A percentile compares a stretch with the other conserved stretches of the same genome.
phyloP scores from a whole-genome alignment of 2,329 filamentous ascomycete species.

The Aureobasidium sp. region DNA sequence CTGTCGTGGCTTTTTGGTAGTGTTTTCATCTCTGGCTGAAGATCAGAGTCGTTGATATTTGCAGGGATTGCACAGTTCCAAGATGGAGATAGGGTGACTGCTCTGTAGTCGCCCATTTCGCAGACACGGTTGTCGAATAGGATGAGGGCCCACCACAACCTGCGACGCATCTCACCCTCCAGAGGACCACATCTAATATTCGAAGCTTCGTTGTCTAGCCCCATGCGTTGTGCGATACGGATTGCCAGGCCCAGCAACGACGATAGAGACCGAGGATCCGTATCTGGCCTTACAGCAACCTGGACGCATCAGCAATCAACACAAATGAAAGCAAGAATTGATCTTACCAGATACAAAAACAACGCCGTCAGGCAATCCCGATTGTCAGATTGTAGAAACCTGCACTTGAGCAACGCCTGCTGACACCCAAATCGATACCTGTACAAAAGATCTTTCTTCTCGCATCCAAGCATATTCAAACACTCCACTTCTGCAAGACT shows the following conservation, averaged over 20 bases:
- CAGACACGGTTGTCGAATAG: constrained; percentile 60
- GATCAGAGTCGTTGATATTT: constrained; percentile 36
- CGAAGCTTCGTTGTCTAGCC: constrained; percentile 55
- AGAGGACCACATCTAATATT: constrained; percentile 38
- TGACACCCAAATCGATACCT: constrained; percentile 39
- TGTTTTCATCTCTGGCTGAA: constrained; percentile 31
- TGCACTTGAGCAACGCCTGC: constrained; percentile 37
- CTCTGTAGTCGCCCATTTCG: constrained; percentile 51
- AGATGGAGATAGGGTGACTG: constrained; percentile 29
- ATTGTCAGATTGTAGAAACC: constrained; percentile 34
- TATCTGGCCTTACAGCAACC: constrained; percentile 49
- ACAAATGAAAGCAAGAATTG: too few species aligned
- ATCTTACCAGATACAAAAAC: constrained; percentile 41
- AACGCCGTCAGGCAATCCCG: constrained; percentile 43
- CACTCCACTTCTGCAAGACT: constrained; percentile 51
- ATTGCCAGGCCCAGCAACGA: constrained; percentile 57
- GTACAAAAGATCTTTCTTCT: constrained; percentile 31
- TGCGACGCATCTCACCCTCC: constrained; percentile 60
- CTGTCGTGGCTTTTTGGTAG: constrained; percentile 23
- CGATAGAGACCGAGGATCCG: constrained; percentile 52
- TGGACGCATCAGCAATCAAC: constrained; percentile 20
- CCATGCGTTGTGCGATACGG: constrained; percentile 59
- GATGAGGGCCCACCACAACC: constrained; percentile 65
- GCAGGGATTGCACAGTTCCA: constrained; percentile 37
- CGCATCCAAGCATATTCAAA: constrained; percentile 28